phyloP scores from a whole-genome alignment of 306 rosid species.

The Carpinus fangiana region DNA sequence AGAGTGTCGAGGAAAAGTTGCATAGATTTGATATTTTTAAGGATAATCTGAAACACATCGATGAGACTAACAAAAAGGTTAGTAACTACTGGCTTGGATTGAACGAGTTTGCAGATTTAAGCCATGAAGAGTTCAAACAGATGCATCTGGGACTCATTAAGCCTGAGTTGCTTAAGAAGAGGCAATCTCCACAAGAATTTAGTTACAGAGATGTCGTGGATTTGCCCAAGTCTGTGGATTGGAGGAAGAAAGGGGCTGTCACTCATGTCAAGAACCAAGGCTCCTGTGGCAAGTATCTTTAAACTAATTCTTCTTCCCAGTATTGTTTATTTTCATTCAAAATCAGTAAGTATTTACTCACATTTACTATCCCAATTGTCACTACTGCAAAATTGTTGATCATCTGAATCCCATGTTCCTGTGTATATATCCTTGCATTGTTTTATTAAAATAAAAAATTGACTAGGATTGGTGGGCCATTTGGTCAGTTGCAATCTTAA shows the following conservation, averaged over 20 bases:
- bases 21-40: constrained; percentile 64
- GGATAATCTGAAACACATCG: constrained; percentile 64
- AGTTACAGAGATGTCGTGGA: constrained; percentile 39
- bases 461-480: too few relatives aligned
- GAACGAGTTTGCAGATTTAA: constrained; percentile 71
- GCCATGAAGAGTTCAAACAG: constrained; percentile 54
- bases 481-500: too few relatives aligned
- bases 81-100: constrained; percentile 70
- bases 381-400: too few relatives aligned
- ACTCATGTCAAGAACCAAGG: constrained; percentile 66
- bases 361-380: too few relatives aligned
- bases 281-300: constrained; percentile 53
- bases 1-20: constrained; percentile 57
- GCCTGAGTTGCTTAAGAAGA: constrained; percentile 27
- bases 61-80: constrained; percentile 48
- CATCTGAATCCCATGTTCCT: too few relatives aligned
- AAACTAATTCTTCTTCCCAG: neutral
- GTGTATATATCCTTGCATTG: too few relatives aligned
- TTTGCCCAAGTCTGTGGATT: constrained; percentile 67
- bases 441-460: too few relatives aligned
- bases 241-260: constrained; percentile 85
- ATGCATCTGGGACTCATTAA: constrained; percentile 51
- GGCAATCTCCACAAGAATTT: constrained; percentile 46
- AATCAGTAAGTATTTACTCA: too few relatives aligned
- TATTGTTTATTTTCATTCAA: neutral